Evolutionary conservation across 192 early-diverging fungal species (phyloP), one percentile per base, ranked within the genome.

Genomic region (Rhizoclosmatium sp.): DNA sequence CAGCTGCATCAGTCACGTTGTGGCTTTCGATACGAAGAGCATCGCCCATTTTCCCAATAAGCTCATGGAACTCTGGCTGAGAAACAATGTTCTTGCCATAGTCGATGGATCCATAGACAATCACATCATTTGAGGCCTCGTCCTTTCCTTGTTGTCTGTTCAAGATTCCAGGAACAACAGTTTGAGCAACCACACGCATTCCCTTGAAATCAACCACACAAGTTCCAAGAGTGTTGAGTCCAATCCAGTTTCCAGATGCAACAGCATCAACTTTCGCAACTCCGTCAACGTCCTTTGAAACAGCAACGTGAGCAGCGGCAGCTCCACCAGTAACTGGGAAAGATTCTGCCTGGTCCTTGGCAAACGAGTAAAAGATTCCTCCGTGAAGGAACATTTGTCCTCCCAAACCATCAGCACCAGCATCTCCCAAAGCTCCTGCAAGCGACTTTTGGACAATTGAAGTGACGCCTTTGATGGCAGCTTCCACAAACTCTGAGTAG

Each of bases 321-420:
- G 92, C 89, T 21, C 95, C 95, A 72, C 97, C 97, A 12, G 95
- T 81, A 14, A 84, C 86, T 47, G 93, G 89, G 76, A 95, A 97
- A 0, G 89, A 92, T 67, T 95, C 96, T 72, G 93, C 90, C 31
- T 93, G 91, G 85, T 98, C 97, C 65, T 92, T 93, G 4, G 91
- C 96, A 91, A 95, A 85, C 85, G 89, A 95, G 85, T 94, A 98
- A 82, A 99, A 98, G 60, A 99, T 98, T 81, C 97, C 97, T 87
- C 96, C 97, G 82, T 96, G 93, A 54, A 98, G 85, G 75, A 85
- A 99, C 94, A 97, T 87, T 71, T 83, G 81, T 4, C 78, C 68
- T 49, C 21, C 54, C 21, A 49, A 3, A 23, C 21, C 70, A 31
- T 69, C 68, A 12, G 47, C 70, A 0, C 70, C 40, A 46, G 82